Evolutionary conservation across 805 yeast genomes (phyloP).

Genomic region (Ogataea henricii): DNA sequence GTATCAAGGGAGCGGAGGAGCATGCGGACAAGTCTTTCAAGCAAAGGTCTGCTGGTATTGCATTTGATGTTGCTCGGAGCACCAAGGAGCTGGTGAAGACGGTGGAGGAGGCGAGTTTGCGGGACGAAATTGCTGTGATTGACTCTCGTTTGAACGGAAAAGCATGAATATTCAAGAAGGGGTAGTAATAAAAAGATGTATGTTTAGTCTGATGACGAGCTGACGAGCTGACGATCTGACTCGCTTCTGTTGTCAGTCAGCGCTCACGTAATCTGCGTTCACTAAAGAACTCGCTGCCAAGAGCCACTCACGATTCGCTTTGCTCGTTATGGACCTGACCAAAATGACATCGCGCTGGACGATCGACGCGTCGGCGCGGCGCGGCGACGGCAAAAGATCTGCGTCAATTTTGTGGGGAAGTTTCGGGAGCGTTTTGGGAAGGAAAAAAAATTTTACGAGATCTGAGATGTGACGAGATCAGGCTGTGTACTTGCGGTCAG

Average conservation of each 20-base stretch:
- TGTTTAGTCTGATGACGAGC: background rate
- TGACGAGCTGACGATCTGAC: too few relatives aligned
- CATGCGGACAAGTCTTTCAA: slow-evolving; percentile 87
- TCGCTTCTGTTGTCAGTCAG: too few relatives aligned
- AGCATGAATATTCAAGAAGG: background rate
- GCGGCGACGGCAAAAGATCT: too few relatives aligned
- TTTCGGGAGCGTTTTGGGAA: background rate
- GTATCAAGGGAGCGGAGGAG: slow-evolving; percentile 48
- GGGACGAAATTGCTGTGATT: slow-evolving; percentile 79
- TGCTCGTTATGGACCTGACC: too few relatives aligned
- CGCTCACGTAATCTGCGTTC: background rate
- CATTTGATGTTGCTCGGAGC: slow-evolving; percentile 94
- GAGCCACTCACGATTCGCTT: too few relatives aligned
- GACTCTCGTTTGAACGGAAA: slow-evolving; percentile 55
- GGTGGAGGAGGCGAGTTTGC: slow-evolving; percentile 90
- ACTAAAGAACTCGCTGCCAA: too few relatives aligned
- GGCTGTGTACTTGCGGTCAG: background rate
- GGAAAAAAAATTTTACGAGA: background rate
- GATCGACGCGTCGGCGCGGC: too few relatives aligned
- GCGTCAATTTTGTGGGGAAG: too few relatives aligned
- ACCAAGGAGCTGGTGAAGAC: slow-evolving; percentile 95
- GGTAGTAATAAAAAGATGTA: background rate
- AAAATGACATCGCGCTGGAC: too few relatives aligned
- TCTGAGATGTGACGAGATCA: background rate
- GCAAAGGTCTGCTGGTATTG: slow-evolving; percentile 93